Conservation (phyloP, 2,329 filamentous ascomycete genomes). For the Pseudogymnoascus sp. region DNA sequence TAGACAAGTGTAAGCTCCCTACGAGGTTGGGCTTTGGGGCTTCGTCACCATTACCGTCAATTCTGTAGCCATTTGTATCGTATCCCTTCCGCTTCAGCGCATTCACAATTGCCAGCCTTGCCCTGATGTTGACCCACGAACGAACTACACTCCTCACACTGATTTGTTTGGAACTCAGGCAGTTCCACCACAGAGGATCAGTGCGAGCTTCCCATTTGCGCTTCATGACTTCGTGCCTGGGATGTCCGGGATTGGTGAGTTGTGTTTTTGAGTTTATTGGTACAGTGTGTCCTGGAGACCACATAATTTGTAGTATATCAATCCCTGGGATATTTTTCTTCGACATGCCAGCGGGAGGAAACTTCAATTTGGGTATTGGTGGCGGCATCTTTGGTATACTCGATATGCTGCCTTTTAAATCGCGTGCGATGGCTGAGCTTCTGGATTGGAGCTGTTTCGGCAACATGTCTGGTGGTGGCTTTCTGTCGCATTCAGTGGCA, state of each 20-base stretch:
- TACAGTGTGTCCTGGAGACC: not conserved
- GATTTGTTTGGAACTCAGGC: constrained; percentile 26
- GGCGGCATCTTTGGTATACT: not conserved
- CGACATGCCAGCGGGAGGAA: not conserved
- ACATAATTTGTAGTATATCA: constrained; percentile 8
- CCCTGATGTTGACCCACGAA: constrained; percentile 34
- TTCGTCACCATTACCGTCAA: not conserved
- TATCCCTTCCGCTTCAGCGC: constrained; percentile 39
- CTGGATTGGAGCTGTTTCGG: not conserved
- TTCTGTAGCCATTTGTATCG: constrained; percentile 24
- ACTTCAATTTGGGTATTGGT: not conserved
- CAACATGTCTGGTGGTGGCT: not conserved
- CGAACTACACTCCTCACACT: constrained; percentile 37
- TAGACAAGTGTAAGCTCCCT: not conserved
- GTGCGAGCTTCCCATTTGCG: constrained; percentile 30
- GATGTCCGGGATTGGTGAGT: constrained; percentile 19
- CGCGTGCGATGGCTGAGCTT: not conserved
- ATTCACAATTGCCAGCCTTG: constrained; percentile 35
- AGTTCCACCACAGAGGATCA: constrained; percentile 40
- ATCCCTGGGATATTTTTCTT: constrained; percentile 19
- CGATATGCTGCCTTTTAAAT: not conserved
- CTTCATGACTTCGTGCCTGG: constrained; percentile 30
- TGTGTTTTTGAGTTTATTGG: not conserved
- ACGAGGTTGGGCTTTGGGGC: not conserved
- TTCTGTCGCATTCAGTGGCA: constrained; percentile 1